Percentiles rank a stretch among this genome's conserved stretches.
phyloP scores from a whole-genome alignment of 2,329 filamentous ascomycete species.

The Penicillium thymicola region DNA sequence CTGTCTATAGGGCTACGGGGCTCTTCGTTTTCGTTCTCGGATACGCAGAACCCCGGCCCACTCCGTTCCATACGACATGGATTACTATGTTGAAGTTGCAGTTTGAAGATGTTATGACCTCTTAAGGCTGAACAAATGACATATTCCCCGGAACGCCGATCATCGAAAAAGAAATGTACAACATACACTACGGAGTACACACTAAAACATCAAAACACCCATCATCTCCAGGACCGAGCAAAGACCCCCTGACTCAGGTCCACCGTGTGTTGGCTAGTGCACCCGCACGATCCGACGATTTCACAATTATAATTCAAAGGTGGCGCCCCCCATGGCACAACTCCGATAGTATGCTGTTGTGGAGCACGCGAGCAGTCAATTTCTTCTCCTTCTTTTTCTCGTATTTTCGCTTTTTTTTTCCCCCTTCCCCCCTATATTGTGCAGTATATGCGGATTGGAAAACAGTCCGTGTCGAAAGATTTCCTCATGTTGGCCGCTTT shows the following conservation, averaged over 20 bases:
- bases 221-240: not conserved
- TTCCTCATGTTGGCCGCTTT: conserved; percentile 1
- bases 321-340: not conserved
- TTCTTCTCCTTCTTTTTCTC: not conserved
- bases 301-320: not conserved
- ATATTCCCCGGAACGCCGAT: not conserved
- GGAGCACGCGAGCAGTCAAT: conserved; percentile 8
- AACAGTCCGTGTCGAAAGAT: not conserved
- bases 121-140: not conserved
- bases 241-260: not conserved
- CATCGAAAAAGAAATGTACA: not conserved
- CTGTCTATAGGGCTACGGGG: not conserved
- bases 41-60: not conserved
- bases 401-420: not conserved
- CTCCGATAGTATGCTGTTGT: conserved; percentile 6
- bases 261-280: conserved; percentile 5
- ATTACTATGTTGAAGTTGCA: not conserved
- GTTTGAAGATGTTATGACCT: not conserved
- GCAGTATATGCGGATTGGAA: conserved; percentile 1
- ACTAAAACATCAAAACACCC: not conserved
- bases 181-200: not conserved
- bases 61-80: not conserved
- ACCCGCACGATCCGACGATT: conserved; percentile 2
- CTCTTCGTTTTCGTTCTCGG: not conserved
- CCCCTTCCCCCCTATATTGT: not conserved